phyloP scores from a whole-genome alignment of 2,329 filamentous ascomycete species.

The Pleoardoris graminearum region DNA sequence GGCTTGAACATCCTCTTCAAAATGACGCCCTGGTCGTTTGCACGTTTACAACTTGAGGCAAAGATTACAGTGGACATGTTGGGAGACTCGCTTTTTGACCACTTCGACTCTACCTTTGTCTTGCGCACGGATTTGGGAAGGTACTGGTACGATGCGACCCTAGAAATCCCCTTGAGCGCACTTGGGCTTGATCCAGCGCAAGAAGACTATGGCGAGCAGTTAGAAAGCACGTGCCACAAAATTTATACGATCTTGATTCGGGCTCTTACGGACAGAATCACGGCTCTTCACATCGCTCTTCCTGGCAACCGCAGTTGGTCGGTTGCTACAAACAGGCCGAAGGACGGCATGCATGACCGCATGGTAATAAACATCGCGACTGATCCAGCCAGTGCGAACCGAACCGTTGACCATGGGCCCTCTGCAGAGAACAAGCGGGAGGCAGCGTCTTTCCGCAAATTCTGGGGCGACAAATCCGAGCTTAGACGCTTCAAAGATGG shows the following conservation, averaged over 20 bases:
- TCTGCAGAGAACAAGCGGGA: slow-evolving; percentile 82
- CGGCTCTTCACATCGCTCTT: slow-evolving; percentile 57
- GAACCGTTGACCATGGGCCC: slow-evolving; percentile 86
- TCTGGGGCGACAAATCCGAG: slow-evolving; percentile 95
- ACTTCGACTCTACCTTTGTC: slow-evolving; percentile 86
- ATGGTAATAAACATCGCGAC: slow-evolving; percentile 71
- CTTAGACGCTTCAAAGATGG: slow-evolving; percentile 93
- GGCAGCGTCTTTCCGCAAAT: slow-evolving; percentile 78
- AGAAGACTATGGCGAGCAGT: slow-evolving; percentile 30
- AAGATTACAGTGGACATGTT: slow-evolving; percentile 73
- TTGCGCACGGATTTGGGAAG: slow-evolving; percentile 56
- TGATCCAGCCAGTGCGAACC: slow-evolving; percentile 70
- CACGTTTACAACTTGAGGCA: slow-evolving; percentile 72
- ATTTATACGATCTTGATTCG: slow-evolving; percentile 67
- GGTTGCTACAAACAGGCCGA: slow-evolving; percentile 32
- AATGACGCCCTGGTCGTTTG: slow-evolving; percentile 85
- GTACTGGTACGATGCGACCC: slow-evolving; percentile 59
- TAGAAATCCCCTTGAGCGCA: slow-evolving; percentile 45
- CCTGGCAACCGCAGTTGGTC: slow-evolving; percentile 42
- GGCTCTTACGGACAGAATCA: slow-evolving; percentile 75
- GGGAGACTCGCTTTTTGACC: slow-evolving; percentile 72
- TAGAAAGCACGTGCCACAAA: slow-evolving; percentile 54
- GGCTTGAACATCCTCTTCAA: slow-evolving; percentile 86
- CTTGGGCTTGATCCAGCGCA: slow-evolving; percentile 30
- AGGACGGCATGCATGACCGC: slow-evolving; percentile 35